Percentiles rank a stretch among this genome's conserved stretches.
Evolutionary conservation across 2,329 filamentous ascomycete genomes (phyloP).

Genomic region (Fusarium ambrosium): DNA sequence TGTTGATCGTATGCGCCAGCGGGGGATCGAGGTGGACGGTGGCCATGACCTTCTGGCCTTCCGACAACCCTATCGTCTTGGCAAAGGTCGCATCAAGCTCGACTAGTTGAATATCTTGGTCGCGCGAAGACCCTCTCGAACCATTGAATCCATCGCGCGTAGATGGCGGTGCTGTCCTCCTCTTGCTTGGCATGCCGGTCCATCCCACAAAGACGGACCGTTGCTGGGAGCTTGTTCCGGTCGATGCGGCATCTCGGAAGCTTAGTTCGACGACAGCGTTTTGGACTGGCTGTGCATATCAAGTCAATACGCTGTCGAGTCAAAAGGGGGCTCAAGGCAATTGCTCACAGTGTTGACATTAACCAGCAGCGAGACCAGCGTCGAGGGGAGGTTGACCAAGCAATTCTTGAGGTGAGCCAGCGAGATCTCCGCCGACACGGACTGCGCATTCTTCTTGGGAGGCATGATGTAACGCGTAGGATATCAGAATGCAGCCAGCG

Average conservation of each 20-base stretch:
- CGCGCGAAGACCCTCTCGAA: constrained; percentile 69
- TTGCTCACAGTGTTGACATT: constrained; percentile 87
- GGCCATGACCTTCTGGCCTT: constrained; percentile 82
- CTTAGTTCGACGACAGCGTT: constrained; percentile 96
- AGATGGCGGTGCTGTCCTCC: constrained; percentile 79
- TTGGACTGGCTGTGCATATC: constrained; percentile 77
- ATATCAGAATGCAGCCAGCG: constrained; percentile 13
- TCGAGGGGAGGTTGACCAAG: constrained; percentile 90
- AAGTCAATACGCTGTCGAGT: constrained; percentile 20
- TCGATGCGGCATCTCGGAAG: constrained; percentile 69
- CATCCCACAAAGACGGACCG: constrained; percentile 90
- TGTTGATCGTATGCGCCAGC: constrained; percentile 92
- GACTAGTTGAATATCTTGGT: constrained; percentile 82
- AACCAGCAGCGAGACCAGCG: constrained; percentile 85
- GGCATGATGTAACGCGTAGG: constrained; percentile 54
- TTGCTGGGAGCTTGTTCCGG: constrained; percentile 63
- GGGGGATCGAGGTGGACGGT: constrained; percentile 90
- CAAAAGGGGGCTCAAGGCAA: background rate
- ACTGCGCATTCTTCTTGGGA: constrained; percentile 67
- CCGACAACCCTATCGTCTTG: constrained; percentile 78
- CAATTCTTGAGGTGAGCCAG: constrained; percentile 93
- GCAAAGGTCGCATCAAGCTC: constrained; percentile 92
- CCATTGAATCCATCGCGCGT: constrained; percentile 79
- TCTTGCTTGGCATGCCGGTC: constrained; percentile 98
- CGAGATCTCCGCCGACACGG: constrained; percentile 84